A percentile compares a stretch with the other conserved stretches of the same genome.
Conservation (phyloP, 169 alveolate species). For the Babesia bovis region DNA sequence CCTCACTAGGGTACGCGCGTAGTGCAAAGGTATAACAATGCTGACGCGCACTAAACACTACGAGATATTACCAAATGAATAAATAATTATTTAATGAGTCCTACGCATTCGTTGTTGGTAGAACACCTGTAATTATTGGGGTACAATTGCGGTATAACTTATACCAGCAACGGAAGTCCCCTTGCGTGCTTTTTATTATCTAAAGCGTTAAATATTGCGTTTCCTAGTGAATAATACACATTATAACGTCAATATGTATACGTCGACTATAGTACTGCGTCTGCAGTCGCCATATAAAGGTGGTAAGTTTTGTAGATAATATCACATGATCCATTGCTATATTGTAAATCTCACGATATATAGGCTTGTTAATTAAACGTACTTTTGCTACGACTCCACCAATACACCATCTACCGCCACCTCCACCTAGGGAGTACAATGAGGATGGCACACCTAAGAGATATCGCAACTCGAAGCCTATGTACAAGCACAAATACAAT, state of each 20-base stretch:
- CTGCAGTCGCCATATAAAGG: constrained; percentile 4
- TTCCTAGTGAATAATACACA: no score
- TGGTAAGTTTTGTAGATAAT: background rate
- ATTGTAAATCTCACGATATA: no score
- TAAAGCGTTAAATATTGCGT: no score
- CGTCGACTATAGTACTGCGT: background rate
- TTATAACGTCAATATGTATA: background rate
- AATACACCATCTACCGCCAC: constrained; percentile 82
- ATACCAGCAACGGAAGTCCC: background rate
- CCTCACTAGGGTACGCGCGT: constrained; percentile 9
- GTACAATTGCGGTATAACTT: background rate
- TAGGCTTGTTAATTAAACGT: constrained; percentile 11
- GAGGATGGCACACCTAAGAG: constrained; percentile 83
- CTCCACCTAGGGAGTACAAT: constrained; percentile 85
- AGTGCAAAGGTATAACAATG: background rate
- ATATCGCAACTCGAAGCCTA: constrained; percentile 78
- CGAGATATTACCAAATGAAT: background rate
- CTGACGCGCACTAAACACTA: background rate
- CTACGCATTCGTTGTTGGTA: background rate
- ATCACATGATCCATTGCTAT: no score
- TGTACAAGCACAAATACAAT: constrained; percentile 81
- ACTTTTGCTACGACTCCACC: constrained; percentile 59
- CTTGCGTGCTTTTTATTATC: no score
- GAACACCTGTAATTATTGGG: background rate
- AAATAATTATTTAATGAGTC: no score